A percentile compares a stretch with the other conserved stretches of the same genome.
Conservation (phyloP, 495 filamentous ascomycete species). For the Evansstolkia leycettana region DNA sequence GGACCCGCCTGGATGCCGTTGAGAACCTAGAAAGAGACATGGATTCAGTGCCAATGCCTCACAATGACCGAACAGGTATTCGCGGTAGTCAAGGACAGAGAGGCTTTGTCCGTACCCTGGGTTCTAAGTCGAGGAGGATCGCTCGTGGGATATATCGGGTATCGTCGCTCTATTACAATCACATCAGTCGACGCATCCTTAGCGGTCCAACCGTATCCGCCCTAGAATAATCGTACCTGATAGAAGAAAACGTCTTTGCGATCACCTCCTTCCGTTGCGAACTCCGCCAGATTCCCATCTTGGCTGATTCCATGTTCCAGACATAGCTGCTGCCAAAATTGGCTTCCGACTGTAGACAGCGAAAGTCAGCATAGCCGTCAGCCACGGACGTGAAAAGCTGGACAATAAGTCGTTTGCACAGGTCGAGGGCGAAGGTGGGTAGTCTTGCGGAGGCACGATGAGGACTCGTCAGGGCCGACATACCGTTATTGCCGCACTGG, state of each 20-base stretch:
- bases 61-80: no score
- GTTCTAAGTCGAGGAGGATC: constrained; percentile 90
- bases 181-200: constrained; percentile 1
- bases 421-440: no score
- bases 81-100: not conserved
- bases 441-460: not conserved
- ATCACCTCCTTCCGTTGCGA: constrained; percentile 91
- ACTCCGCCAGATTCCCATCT: constrained; percentile 91
- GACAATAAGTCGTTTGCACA: no score
- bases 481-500: constrained; percentile 98
- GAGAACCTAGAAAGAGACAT: constrained; percentile 50
- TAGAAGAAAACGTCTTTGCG: constrained; percentile 99
- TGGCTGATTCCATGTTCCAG: constrained; percentile 96
- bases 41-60: not conserved
- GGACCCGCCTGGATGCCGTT: constrained; percentile 82
- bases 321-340: constrained; percentile 97
- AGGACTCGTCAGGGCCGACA: constrained; percentile 22
- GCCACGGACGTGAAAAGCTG: no score
- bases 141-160: constrained; percentile 96
- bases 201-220: no score
- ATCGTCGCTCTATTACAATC: constrained; percentile 60
- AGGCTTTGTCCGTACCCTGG: constrained; percentile 48
- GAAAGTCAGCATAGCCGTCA: constrained; percentile 11
- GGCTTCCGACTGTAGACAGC: constrained; percentile 56
- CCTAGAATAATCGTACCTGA: constrained; percentile 57